Evolutionary conservation across 805 yeast species (phyloP), one percentile per base, ranked within the genome.

Genomic region (Priceomyces medius): DNA sequence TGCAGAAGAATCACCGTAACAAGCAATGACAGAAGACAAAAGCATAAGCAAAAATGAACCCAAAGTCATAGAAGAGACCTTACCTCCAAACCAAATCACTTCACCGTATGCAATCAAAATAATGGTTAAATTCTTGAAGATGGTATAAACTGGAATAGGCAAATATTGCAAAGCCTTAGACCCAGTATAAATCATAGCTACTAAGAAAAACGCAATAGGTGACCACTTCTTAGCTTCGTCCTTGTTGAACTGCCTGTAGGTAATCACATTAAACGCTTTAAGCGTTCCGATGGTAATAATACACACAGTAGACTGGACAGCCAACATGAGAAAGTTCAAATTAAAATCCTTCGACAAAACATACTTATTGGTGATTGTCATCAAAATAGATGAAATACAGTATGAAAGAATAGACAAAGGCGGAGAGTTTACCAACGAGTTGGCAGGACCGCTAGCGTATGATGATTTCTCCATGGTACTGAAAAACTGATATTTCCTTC

Each of bases 41-140:
- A 93, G 97, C 95, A 93, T 93, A 63, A 93, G 76, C 40, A 81
- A 59, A 66, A 93, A 93, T 2, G 98, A 85, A 31, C 88, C 83
- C 50, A 93, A 73, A 35, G 95, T 89, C 93, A 90, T 83, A 28
- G 90, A 66, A 40, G 96, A 82, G 55, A 91, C 97, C 47, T 74
- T 68, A 50, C 97, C 97, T 47, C 97, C 96, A 58, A 91, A 93
- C 95, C 97, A 91, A 47, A 93, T 55, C 26, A 91, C 97, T 71
- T 93, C 99, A 73, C 98, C 98, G 64, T 93, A 93, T 26, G 99
- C 98, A 64, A 93, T 93, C 61, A 93, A 73, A 52, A 93, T 91
- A 61, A 93, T 93, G 47, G 99, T 91, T 67, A 93, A 80, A 71
- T 93, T 93, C 78, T 93, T 93, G 84, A 93, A 93, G 55, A 93